These are phyloP conservation scores for Dendrothele bispora DNA, from an alignment of 768 basidiomycete genomes.

Conservation along the genomic window DNA sequence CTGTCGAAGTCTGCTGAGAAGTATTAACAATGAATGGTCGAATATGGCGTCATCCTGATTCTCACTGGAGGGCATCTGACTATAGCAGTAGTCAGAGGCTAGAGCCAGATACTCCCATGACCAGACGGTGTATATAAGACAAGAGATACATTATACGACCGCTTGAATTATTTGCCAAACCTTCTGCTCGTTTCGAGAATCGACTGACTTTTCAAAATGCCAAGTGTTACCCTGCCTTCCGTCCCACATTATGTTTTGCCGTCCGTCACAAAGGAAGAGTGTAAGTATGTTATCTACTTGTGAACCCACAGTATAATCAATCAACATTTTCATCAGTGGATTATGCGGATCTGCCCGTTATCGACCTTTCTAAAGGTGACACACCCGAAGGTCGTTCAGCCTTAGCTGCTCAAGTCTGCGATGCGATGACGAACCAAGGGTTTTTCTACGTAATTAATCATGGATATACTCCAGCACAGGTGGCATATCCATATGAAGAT, in stretches of 20 bases:
- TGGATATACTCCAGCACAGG: slow-evolving; percentile 42
- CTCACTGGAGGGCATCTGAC: too few species aligned
- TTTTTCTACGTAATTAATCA: slow-evolving; percentile 55
- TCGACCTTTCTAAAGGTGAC: slow-evolving; percentile 33
- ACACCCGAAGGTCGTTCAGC: slow-evolving; percentile 25
- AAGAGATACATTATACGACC: too few species aligned
- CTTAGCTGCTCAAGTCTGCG: slow-evolving; percentile 31
- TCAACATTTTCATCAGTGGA: slow-evolving; percentile 30
- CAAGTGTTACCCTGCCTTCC: slow-evolving; percentile 23
- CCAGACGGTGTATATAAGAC: too few species aligned
- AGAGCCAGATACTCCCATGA: too few species aligned
- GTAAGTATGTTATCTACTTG: slow-evolving; percentile 22
- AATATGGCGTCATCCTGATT: too few species aligned
- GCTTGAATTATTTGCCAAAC: too few species aligned
- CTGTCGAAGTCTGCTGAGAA: too few species aligned
- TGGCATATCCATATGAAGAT: slow-evolving; percentile 15
- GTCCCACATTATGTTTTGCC: slow-evolving; percentile 33
- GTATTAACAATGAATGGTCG: too few species aligned
- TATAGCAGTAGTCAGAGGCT: too few species aligned
- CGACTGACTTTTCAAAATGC: too few species aligned
- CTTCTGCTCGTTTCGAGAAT: too few species aligned
- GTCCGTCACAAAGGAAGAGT: slow-evolving; percentile 26
- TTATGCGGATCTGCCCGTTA: slow-evolving; percentile 38
- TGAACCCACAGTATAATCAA: background rate
- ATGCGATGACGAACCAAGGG: slow-evolving; percentile 31